Conservation (phyloP, 768 basidiomycete genomes). For the Amyloporia xantha region DNA sequence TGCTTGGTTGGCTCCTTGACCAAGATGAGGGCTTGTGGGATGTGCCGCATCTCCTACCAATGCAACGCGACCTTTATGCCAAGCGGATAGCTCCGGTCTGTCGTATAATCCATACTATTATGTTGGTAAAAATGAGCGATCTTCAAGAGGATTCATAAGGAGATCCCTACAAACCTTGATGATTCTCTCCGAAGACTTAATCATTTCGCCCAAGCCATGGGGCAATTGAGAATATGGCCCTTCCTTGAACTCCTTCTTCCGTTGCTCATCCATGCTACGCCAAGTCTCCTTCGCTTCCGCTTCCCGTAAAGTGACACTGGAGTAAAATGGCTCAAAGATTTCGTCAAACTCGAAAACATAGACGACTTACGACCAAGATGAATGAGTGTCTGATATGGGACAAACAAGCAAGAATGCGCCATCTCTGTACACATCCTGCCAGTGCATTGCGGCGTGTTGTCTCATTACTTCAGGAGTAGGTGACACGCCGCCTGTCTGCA, state of each 20-base stretch:
- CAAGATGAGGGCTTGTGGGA: slow-evolving; percentile 39
- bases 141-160: too few species aligned
- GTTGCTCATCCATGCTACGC: slow-evolving; percentile 29
- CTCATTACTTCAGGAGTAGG: slow-evolving; percentile 17
- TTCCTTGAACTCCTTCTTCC: slow-evolving; percentile 19
- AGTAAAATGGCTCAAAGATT: too few species aligned
- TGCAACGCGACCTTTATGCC: slow-evolving; percentile 35
- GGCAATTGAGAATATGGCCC: slow-evolving; percentile 19
- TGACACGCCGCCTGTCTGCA: slow-evolving; percentile 31
- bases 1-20: slow-evolving; percentile 41
- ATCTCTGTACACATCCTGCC: slow-evolving; percentile 30
- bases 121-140: too few species aligned
- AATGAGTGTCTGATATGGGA: slow-evolving; percentile 24
- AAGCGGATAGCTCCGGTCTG: slow-evolving; percentile 33
- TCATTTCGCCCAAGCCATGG: slow-evolving; percentile 20
- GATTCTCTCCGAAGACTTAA: slow-evolving; percentile 18
- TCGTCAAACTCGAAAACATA: too few species aligned
- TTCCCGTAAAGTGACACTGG: slow-evolving; percentile 31
- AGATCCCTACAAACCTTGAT: slow-evolving; percentile 28
- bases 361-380: slow-evolving; percentile 34
- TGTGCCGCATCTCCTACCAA: slow-evolving; percentile 41
- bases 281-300: slow-evolving; percentile 35
- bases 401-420: slow-evolving; percentile 32
- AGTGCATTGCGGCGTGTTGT: slow-evolving; percentile 23
- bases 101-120: slow-evolving; percentile 37